phyloP scores from a whole-genome alignment of 2,329 filamentous ascomycete species.

The Pseudogymnoascus verrucosus region DNA sequence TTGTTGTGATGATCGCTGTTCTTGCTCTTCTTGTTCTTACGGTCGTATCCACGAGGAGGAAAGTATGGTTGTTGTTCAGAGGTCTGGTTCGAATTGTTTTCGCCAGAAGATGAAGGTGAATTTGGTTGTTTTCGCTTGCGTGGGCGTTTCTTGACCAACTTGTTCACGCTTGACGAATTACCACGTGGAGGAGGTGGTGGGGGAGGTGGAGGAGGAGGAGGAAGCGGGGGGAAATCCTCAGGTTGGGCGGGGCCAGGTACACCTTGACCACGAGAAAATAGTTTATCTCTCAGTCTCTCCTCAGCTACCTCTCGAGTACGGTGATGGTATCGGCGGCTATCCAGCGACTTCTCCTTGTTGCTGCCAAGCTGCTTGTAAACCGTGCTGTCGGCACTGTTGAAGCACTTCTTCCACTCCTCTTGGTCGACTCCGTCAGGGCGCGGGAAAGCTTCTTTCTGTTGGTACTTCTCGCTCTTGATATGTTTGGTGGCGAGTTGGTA shows the following conservation, averaged over 20 bases:
- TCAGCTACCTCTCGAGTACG: slow-evolving; percentile 22
- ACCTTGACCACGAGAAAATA: neutral
- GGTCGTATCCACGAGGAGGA: neutral
- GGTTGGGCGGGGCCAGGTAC: slow-evolving; percentile 1
- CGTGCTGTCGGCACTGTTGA: slow-evolving; percentile 25
- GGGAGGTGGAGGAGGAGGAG: neutral
- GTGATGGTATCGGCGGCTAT: slow-evolving; percentile 17
- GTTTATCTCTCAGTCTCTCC: slow-evolving; percentile 22
- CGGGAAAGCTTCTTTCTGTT: slow-evolving; percentile 25
- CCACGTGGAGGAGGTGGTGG: neutral
- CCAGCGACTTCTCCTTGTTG: slow-evolving; percentile 21
- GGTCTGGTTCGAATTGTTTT: neutral
- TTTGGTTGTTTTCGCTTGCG: neutral
- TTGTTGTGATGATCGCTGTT: too few species aligned
- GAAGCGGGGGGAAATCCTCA: neutral
- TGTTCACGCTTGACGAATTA: neutral
- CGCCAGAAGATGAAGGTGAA: too few species aligned
- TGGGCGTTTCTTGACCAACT: neutral
- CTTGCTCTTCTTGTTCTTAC: too few species aligned
- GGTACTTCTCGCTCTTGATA: slow-evolving; percentile 24
- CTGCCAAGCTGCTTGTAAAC: slow-evolving; percentile 26
- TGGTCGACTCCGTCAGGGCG: slow-evolving; percentile 25
- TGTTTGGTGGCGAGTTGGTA: slow-evolving; percentile 11
- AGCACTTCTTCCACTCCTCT: slow-evolving; percentile 25
- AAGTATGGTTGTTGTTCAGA: neutral